These are phyloP conservation scores for Cymodocea nodosa DNA, from an alignment of 116 monocot genomes.

Conservation along the genomic window DNA sequence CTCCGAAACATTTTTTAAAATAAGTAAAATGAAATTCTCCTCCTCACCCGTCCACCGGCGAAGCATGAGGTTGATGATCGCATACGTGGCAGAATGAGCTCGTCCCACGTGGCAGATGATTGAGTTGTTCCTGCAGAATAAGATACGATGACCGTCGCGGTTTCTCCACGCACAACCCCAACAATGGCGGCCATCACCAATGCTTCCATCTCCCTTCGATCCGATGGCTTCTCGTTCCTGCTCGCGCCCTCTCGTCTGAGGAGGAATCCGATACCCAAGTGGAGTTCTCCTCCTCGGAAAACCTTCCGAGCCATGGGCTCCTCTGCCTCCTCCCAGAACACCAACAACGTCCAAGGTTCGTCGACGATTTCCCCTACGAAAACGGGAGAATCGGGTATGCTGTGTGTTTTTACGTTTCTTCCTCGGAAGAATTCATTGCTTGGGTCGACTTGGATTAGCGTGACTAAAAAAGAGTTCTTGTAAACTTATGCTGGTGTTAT, in stretches of 20 bases:
- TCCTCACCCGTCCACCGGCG: neutral
- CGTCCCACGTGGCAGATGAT: neutral
- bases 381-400: neutral
- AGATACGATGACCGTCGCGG: neutral
- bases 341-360: slow-evolving; percentile 8
- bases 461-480: neutral
- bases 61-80: neutral
- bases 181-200: neutral
- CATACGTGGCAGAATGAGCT: neutral
- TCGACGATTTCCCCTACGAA: neutral
- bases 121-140: neutral
- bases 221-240: neutral
- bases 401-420: neutral
- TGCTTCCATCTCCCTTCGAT: neutral
- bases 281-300: neutral
- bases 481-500: neutral
- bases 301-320: slow-evolving; percentile 7
- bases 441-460: neutral
- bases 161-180: neutral
- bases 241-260: neutral
- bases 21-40: neutral
- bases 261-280: neutral
- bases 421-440: neutral
- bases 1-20: too few species aligned
- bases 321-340: slow-evolving; percentile 6